phyloP scores from a whole-genome alignment of 2,329 filamentous ascomycete species.

The Ilyonectria sp. region DNA sequence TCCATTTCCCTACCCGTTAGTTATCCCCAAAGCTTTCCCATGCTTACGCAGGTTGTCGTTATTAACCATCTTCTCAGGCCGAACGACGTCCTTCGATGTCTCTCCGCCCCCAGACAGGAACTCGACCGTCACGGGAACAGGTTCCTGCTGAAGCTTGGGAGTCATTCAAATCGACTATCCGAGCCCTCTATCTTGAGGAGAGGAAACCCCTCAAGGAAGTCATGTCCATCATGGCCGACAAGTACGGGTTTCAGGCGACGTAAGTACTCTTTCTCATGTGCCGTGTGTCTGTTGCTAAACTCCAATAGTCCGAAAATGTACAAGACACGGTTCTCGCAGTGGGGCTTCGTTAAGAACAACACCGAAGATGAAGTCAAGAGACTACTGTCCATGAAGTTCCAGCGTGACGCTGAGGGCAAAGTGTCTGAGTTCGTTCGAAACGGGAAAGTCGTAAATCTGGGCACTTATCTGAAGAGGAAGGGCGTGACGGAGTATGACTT shows the following conservation, averaged over 20 bases:
- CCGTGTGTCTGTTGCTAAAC: conserved; percentile 34
- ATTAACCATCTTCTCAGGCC: conserved; percentile 40
- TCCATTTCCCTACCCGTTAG: conserved; percentile 49
- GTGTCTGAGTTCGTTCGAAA: conserved; percentile 68
- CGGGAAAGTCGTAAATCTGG: conserved; percentile 66
- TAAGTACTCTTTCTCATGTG: conserved; percentile 48
- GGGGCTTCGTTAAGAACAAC: conserved; percentile 70
- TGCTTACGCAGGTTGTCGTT: background rate
- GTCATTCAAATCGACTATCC: conserved; percentile 62
- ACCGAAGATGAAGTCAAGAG: conserved; percentile 68
- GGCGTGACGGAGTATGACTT: conserved; percentile 68
- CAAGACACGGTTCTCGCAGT: conserved; percentile 69
- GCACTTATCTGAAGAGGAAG: conserved; percentile 67
- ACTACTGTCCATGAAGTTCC: conserved; percentile 66
- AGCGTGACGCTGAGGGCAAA: conserved; percentile 67
- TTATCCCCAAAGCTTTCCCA: background rate
- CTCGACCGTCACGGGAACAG: conserved; percentile 59
- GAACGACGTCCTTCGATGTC: conserved; percentile 49
- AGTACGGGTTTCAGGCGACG: conserved; percentile 65
- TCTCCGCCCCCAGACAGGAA: conserved; percentile 51
- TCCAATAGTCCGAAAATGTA: conserved; percentile 66
- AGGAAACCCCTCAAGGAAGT: conserved; percentile 67
- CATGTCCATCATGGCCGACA: conserved; percentile 66
- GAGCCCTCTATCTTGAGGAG: conserved; percentile 63
- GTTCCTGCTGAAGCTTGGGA: conserved; percentile 65